Conservation (phyloP, 176 grass and related monocot species). For the Bromus sterilis region DNA sequence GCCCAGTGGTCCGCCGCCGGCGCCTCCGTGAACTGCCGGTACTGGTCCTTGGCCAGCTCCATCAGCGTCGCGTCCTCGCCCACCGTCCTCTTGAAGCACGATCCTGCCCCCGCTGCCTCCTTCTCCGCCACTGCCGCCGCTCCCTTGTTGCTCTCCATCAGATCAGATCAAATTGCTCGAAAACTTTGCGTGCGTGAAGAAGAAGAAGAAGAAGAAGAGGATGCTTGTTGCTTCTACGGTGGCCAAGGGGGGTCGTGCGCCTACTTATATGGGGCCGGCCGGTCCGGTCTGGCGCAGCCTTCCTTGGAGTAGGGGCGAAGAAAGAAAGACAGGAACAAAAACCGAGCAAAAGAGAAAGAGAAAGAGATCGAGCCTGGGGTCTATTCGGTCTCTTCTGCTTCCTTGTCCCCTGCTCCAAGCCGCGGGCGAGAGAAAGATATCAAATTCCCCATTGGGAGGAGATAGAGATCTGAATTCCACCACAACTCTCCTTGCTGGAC, state of each 20-base stretch:
- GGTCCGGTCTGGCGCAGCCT: background rate
- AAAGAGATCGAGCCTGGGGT: no score
- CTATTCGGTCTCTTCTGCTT: background rate
- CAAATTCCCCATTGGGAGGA: no score
- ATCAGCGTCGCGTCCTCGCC: background rate
- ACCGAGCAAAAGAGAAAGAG: background rate
- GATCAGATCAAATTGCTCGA: background rate
- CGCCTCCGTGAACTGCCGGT: conserved; percentile 22
- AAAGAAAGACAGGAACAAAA: conserved; percentile 4
- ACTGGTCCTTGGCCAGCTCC: conserved; percentile 16
- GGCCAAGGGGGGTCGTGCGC: background rate
- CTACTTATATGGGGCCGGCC: background rate
- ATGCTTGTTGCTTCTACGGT: background rate
- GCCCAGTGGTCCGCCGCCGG: conserved; percentile 30
- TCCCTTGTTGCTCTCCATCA: conserved; percentile 8
- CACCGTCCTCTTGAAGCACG: conserved; percentile 37
- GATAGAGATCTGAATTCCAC: no score
- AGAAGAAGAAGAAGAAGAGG: no score
- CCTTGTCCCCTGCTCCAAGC: background rate
- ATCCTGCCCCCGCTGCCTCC: background rate
- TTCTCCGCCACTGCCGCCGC: background rate
- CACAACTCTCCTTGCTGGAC: no score
- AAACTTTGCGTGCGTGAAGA: background rate
- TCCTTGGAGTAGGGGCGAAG: conserved; percentile 9
- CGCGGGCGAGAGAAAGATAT: no score